Base-by-base conservation (phyloP, 169 alveolate species). In the Toxoplasma gondii region DNA sequence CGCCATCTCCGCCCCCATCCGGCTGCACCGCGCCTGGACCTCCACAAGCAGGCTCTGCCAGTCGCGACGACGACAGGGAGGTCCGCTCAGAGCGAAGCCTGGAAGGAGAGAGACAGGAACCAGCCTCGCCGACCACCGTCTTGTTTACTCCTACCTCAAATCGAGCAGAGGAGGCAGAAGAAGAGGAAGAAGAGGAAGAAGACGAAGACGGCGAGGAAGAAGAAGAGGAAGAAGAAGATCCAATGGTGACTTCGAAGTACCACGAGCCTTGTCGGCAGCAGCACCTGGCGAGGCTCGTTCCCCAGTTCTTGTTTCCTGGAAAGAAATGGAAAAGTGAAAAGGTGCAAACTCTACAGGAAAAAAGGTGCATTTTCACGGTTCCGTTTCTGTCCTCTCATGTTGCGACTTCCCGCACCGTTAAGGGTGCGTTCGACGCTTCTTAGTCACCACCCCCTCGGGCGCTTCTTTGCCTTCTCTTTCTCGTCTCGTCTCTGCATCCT, bases 191-290 rank as follows among this genome's bases (percentile, higher is more conserved):
- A 81, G 88, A 39, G 38, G 49, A 70, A 22, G 67, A 82, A 43
- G 67, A 43, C 53, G 90, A 39, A 82, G 90, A 82, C 12, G 49
- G 45, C 27, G 49, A 81, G n/a, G 88, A n/a, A 41, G 53, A n/a
- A 29, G 88, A 10, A 31, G 88, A 81, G 34, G 90, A 12, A 4
- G 69, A 7, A 39, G 90, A 44, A 49, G 27, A 7, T 12, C 90
- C 67, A 43, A 82, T 36, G 41, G 90, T 82, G 67, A 82, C 90
- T 41, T 82, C 90, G 67, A 82, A 82, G 36, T 82, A 82, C 90
- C 90, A 82, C 1, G 90, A 82, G n/a, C 90, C 90, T 22, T 43
- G 41, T 19, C 67, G n/a, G 36, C 90, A 82, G 90, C 90, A 82
- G 67, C 90, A 82, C 2, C 90, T 64, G 12, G 90, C 64, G 34